phyloP scores from a whole-genome alignment of 306 rosid genomes.

The Inga oerstediana region DNA sequence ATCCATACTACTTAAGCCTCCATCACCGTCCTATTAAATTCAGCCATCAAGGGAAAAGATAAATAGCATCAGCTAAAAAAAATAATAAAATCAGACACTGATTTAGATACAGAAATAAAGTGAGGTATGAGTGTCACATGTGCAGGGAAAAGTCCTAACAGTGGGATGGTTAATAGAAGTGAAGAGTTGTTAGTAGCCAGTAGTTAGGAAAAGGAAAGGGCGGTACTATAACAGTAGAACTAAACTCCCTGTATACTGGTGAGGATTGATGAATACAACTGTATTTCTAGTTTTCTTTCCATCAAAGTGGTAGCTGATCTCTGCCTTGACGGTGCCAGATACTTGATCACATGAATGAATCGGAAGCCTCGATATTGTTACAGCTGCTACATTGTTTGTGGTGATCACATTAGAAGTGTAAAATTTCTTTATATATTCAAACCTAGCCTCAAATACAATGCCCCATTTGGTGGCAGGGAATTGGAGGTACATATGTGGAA shows the following conservation, averaged over 20 bases:
- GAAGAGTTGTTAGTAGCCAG: not conserved
- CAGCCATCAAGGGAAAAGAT: constrained; percentile 7
- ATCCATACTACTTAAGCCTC: not conserved
- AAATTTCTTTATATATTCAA: not conserved
- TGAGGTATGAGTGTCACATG: not conserved
- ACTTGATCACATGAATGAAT: not conserved
- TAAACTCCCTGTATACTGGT: not conserved
- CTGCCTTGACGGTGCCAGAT: not conserved
- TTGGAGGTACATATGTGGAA: too few relatives aligned
- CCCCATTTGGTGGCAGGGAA: too few relatives aligned
- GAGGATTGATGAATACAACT: not conserved
- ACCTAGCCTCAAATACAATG: not conserved
- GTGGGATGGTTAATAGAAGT: not conserved
- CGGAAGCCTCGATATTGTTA: not conserved
- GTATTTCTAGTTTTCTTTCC: too few relatives aligned
- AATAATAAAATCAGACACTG: not conserved
- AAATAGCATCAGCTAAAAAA: constrained; percentile 12
- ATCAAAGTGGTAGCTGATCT: too few relatives aligned
- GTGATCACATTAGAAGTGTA: not conserved
- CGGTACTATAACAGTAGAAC: not conserved
- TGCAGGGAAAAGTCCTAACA: not conserved
- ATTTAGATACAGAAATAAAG: not conserved
- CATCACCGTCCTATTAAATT: constrained; percentile 7
- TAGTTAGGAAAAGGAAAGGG: not conserved
- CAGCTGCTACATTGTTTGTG: not conserved